A percentile compares a stretch with the other conserved stretches of the same genome.
Evolutionary conservation across 345 rosid species (phyloP).

Genomic region (Brassica incana): DNA sequence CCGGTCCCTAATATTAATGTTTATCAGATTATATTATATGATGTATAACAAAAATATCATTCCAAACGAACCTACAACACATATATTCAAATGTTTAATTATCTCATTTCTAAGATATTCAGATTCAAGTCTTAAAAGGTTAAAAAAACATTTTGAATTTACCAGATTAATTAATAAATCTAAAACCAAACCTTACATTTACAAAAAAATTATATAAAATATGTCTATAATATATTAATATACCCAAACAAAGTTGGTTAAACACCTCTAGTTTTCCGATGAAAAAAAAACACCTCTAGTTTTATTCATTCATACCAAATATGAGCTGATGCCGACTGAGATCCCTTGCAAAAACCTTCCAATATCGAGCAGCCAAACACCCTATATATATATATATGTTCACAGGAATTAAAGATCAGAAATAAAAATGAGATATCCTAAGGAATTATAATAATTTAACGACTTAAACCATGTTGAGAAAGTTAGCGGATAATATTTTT

Average conservation of each 20-base stretch:
- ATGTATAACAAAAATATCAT: background rate
- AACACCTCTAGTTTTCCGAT: background rate
- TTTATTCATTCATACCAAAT: constrained; percentile 56
- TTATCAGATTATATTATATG: background rate
- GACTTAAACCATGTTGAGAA: background rate
- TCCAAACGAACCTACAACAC: background rate
- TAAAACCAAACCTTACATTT: background rate
- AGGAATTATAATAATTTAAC: background rate
- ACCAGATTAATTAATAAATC: background rate
- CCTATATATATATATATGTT: constrained; percentile 39
- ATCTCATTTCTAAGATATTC: background rate
- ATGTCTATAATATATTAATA: background rate
- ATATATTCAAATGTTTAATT: background rate
- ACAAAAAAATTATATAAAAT: background rate
- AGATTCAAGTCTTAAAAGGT: background rate
- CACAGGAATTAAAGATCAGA: background rate
- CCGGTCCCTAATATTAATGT: constrained; percentile 25
- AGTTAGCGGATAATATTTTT: no score
- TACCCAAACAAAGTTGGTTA: background rate
- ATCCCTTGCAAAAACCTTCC: constrained; percentile 75
- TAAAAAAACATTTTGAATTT: background rate
- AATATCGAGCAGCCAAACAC: constrained; percentile 57
- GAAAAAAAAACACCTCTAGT: background rate
- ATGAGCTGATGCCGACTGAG: constrained; percentile 70
- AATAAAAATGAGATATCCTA: background rate